A percentile compares a stretch with the other conserved stretches of the same genome.
Evolutionary conservation across 768 basidiomycete genomes (phyloP).

Genomic region (Exidia glandulosa): DNA sequence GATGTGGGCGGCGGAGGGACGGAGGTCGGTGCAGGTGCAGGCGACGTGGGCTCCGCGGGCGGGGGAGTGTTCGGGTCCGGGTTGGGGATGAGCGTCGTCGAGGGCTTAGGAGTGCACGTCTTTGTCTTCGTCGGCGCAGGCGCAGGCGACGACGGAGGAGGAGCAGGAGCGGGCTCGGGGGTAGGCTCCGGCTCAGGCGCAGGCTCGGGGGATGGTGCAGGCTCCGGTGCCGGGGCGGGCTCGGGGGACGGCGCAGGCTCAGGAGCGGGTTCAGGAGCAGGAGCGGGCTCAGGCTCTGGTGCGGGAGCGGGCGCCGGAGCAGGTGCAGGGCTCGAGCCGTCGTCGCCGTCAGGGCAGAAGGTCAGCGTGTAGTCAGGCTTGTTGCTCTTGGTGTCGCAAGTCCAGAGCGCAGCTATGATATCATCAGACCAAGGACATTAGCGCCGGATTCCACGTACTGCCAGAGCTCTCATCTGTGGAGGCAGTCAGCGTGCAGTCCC

Average conservation of each 20-base stretch:
- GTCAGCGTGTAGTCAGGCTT: not conserved
- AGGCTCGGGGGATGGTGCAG: not conserved
- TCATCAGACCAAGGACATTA: not conserved
- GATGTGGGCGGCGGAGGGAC: no score
- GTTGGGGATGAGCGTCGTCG: no score
- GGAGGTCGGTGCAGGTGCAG: no score
- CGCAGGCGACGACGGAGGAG: not conserved
- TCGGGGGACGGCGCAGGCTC: not conserved
- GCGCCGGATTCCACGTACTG: not conserved
- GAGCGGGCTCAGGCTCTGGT: not conserved
- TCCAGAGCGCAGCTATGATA: slow-evolving; percentile 1
- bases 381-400: not conserved
- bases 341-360: not conserved
- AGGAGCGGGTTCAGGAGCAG: not conserved
- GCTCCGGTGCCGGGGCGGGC: not conserved
- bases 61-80: no score
- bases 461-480: slow-evolving; percentile 5
- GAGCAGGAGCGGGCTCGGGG: not conserved
- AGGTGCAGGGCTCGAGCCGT: not conserved
- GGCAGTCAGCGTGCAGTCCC: no score
- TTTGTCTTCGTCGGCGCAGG: not conserved
- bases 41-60: no score
- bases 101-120: not conserved
- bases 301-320: not conserved
- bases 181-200: not conserved